Evolutionary conservation across 306 rosid species (phyloP).

Genomic region (Medicago lupulina): DNA sequence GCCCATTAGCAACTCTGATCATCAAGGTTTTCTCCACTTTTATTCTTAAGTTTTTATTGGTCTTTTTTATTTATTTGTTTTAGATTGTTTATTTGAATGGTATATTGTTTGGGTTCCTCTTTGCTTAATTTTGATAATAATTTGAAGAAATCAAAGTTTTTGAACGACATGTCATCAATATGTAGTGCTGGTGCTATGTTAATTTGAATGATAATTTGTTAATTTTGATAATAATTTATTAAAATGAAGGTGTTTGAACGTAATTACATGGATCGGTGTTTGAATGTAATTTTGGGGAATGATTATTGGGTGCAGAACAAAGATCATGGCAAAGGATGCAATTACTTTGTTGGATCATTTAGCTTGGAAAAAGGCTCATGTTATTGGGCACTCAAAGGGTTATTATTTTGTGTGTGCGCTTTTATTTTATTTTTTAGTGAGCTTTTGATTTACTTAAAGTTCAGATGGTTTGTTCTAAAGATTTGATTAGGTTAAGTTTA

Average conservation of each 20-base stretch:
- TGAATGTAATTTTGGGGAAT: not conserved
- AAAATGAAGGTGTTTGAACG: too few species aligned
- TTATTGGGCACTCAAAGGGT: conserved; percentile 99
- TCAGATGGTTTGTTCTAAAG: not conserved
- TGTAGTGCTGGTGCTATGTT: conserved; percentile 23
- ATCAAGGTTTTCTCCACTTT: conserved; percentile 24
- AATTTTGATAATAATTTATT: too few species aligned
- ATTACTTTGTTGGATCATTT: conserved; percentile 81
- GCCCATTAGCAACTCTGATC: conserved; percentile 66
- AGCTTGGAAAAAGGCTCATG: conserved; percentile 91
- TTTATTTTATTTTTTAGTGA: not conserved
- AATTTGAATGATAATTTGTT: too few species aligned
- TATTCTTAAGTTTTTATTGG: not conserved
- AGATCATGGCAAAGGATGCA: conserved; percentile 88
- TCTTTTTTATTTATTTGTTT: too few species aligned
- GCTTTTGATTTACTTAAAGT: not conserved
- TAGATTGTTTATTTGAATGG: too few species aligned
- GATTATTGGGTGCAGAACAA: conserved; percentile 73
- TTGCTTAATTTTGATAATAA: not conserved
- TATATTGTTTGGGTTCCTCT: not conserved
- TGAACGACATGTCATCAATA: not conserved
- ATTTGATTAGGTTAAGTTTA: conserved; percentile 1
- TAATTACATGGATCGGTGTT: too few species aligned
- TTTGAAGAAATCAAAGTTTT: too few species aligned
- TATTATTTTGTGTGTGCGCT: conserved; percentile 37